These are phyloP conservation scores for Trypanosoma caninum DNA, from an alignment of 208 protist genomes.

Conservation along the genomic window DNA sequence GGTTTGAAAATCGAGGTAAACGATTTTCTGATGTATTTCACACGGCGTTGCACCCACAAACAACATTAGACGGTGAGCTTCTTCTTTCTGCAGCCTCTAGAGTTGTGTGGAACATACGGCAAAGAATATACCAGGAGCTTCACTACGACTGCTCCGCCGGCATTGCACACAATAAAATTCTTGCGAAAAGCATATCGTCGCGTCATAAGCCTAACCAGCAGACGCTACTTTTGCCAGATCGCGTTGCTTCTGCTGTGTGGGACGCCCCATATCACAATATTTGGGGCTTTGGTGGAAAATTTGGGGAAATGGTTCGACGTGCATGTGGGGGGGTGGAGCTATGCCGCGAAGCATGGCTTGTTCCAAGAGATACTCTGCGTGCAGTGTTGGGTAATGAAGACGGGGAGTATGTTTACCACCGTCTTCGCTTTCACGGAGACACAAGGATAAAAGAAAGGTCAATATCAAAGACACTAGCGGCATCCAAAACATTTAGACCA, in stretches of 20 bases:
- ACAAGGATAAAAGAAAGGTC: slow-evolving; percentile 37
- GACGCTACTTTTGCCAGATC: slow-evolving; percentile 64
- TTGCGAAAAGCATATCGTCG: slow-evolving; percentile 80
- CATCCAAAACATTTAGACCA: slow-evolving; percentile 65
- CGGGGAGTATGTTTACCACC: slow-evolving; percentile 35
- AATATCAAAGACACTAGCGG: slow-evolving; percentile 46
- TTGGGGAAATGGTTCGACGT: slow-evolving; percentile 43
- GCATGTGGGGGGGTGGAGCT: slow-evolving; percentile 36
- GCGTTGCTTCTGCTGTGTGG: slow-evolving; percentile 53
- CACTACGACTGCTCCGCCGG: slow-evolving; percentile 85
- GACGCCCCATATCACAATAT: slow-evolving; percentile 46
- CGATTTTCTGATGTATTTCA: slow-evolving; percentile 51
- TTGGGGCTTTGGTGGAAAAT: slow-evolving; percentile 81
- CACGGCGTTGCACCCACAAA: slow-evolving; percentile 37
- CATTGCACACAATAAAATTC: slow-evolving; percentile 78
- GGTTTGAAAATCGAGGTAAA: slow-evolving; percentile 39
- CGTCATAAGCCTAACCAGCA: slow-evolving; percentile 86
- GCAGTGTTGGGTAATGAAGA: slow-evolving; percentile 5
- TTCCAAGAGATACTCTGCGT: slow-evolving; percentile 17
- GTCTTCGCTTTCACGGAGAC: slow-evolving; percentile 46
- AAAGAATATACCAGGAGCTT: slow-evolving; percentile 51
- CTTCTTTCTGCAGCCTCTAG: slow-evolving; percentile 60
- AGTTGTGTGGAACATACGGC: slow-evolving; percentile 58
- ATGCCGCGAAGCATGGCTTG: slow-evolving; percentile 57
- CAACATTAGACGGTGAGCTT: slow-evolving; percentile 38